Percentiles rank a stretch among this genome's conserved stretches.
These are phyloP conservation scores for Citrus cavaleriei DNA, from an alignment of 345 rosid species.

Conservation along the genomic window DNA sequence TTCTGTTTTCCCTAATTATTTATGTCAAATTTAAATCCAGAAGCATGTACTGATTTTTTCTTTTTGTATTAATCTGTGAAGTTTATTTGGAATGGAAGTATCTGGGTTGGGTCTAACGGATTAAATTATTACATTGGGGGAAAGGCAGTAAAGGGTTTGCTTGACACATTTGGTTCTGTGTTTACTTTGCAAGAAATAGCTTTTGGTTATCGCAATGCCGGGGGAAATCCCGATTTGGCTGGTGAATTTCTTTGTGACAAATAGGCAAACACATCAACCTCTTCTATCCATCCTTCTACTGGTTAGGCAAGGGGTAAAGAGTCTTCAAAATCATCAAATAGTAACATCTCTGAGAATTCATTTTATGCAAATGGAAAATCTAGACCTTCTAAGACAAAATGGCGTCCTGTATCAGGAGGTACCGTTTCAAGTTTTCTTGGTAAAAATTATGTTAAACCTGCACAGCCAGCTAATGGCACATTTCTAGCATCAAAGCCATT, in stretches of 20 bases:
- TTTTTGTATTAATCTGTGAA: not conserved
- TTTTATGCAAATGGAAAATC: constrained; percentile 24
- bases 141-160: constrained; percentile 25
- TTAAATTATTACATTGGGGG: constrained; percentile 26
- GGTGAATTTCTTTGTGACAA: constrained; percentile 33
- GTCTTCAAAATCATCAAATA: constrained; percentile 15
- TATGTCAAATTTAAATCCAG: not conserved
- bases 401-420: constrained; percentile 41
- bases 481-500: constrained; percentile 34
- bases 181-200: constrained; percentile 42
- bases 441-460: constrained; percentile 33
- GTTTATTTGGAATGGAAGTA: constrained; percentile 37
- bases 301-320: constrained; percentile 4
- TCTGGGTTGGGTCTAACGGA: constrained; percentile 13
- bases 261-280: constrained; percentile 16
- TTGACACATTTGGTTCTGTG: not conserved
- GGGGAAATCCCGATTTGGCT: constrained; percentile 26
- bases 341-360: constrained; percentile 6
- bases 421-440: constrained; percentile 43
- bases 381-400: constrained; percentile 31
- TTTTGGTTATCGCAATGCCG: constrained; percentile 22
- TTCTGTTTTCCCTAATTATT: not conserved
- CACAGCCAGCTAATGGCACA: constrained; percentile 25
- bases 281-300: constrained; percentile 6
- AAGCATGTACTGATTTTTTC: not conserved